These are phyloP conservation scores for Metarhizium guizhouense DNA, from an alignment of 2,329 filamentous ascomycete species.

Conservation along the genomic window DNA sequence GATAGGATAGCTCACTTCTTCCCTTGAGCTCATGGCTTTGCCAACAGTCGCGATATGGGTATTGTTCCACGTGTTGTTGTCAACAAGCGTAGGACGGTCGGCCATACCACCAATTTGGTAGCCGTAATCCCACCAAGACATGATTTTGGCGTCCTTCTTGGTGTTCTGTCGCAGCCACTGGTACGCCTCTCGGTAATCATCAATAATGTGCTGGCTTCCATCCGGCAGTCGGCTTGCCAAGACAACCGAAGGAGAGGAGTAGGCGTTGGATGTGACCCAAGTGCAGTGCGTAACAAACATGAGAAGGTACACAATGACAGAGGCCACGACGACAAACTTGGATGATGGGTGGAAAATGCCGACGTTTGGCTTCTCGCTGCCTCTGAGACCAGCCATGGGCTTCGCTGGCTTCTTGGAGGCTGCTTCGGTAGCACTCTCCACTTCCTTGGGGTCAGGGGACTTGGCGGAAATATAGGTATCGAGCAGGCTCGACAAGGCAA, in stretches of 20 bases:
- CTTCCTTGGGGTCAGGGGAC: constrained; percentile 46
- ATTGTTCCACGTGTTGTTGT: constrained; percentile 99
- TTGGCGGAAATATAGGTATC: constrained; percentile 71
- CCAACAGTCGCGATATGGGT: constrained; percentile 98
- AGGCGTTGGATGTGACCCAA: constrained; percentile 98
- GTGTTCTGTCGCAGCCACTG: constrained; percentile 99
- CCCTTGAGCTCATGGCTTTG: constrained; percentile 95
- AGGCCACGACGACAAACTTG: constrained; percentile 66
- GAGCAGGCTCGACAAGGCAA: constrained; percentile 79
- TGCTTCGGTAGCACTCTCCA: constrained; percentile 35
- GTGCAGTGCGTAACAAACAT: constrained; percentile 97
- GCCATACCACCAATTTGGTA: constrained; percentile 99
- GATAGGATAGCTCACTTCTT: constrained; percentile 97
- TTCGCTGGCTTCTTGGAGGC: constrained; percentile 50
- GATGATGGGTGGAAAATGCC: constrained; percentile 78
- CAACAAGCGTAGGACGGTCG: constrained; percentile 89
- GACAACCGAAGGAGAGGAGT: constrained; percentile 95
- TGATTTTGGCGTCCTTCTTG: constrained; percentile 87
- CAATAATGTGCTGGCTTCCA: constrained; percentile 95
- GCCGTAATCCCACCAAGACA: constrained; percentile 99
- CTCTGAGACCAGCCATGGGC: constrained; percentile 47
- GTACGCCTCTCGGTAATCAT: constrained; percentile 98
- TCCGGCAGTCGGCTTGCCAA: constrained; percentile 87
- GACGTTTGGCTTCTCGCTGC: constrained; percentile 62
- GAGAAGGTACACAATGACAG: constrained; percentile 70